Evolutionary conservation across 108 stramenopile genomes (phyloP), one percentile per base, ranked within the genome.

Genomic region (Nannochloropsis oceanica): DNA sequence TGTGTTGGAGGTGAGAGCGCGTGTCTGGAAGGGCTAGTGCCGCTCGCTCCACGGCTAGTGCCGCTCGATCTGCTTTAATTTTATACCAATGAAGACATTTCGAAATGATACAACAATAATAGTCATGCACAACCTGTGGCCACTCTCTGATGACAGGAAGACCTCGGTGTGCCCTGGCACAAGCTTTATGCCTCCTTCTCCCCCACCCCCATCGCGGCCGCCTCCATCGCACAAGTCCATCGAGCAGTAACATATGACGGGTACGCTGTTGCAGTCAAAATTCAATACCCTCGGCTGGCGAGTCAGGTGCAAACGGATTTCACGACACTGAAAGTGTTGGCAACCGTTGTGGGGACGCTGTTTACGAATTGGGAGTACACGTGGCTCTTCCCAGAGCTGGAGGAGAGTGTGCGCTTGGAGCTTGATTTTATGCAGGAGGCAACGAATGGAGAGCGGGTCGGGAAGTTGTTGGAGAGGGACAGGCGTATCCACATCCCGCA

Each of bases 341-440:
- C 27, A 26, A 13, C 26, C 8, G 26, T 90, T 7, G 50, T 43
- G 20, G 80, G 84, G 14, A n/a, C 26, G 27, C 18, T 85, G 20
- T 91, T 87, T 27, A 89, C 88, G 12, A 87, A 89, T 22, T 89
- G 87, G 27, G 85, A 89, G 43, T 89, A 89, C 44, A 79, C 83
- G n/a, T 91, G 91, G 89, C 44, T 87, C 79, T 87, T 87, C 27
- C 90, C 90, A 8, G 89, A 89, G 43, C 86, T 90, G 43, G 88
- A 88, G 50, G 86, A 91, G 27, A 44, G 44, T 44, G 82, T 91
- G 88, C 18, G 24, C 26, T 59, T 87, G 25, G 91, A 91, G 83
- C 91, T 91, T 83, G 89, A 91, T 80, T 91, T 91, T 24, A 25
- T 84, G 24, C 91, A 91, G 89, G 91, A 90, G 43, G 91, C 88